Evolutionary conservation across 805 yeast species (phyloP).

Genomic region (Lipomyces chichibuensis): DNA sequence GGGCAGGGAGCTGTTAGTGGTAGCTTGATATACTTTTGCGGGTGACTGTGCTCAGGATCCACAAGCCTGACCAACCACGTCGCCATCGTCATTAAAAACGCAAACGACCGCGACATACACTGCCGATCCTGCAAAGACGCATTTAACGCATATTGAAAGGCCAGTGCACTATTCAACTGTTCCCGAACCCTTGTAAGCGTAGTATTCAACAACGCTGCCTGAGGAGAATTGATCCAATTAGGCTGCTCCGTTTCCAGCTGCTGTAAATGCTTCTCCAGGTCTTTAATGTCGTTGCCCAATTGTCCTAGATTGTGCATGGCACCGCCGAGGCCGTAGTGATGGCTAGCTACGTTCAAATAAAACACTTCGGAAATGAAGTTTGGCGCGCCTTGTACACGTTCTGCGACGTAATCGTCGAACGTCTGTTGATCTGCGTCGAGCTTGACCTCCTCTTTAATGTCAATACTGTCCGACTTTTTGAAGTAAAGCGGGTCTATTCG

Average conservation of each 20-base stretch:
- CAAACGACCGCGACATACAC: constrained; percentile 69
- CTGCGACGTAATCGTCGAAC: constrained; percentile 60
- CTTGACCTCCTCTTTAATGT: constrained; percentile 79
- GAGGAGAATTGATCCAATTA: constrained; percentile 37
- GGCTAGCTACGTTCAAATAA: constrained; percentile 72
- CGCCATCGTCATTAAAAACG: constrained; percentile 74
- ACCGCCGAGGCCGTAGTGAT: constrained; percentile 91
- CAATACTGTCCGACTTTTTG: constrained; percentile 57
- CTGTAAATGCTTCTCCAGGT: constrained; percentile 54
- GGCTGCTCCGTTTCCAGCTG: constrained; percentile 50
- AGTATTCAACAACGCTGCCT: constrained; percentile 38
- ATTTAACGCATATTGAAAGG: constrained; percentile 60
- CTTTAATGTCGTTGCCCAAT: constrained; percentile 53
- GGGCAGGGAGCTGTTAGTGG: constrained; percentile 61
- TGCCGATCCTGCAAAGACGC: constrained; percentile 62
- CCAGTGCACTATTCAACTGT: constrained; percentile 47
- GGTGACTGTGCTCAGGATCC: constrained; percentile 72
- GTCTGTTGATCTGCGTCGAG: constrained; percentile 74
- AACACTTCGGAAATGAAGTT: constrained; percentile 94
- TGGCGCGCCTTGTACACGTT: constrained; percentile 44
- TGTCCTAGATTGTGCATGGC: constrained; percentile 60
- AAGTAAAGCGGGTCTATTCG: constrained; percentile 77
- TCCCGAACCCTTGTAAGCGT: constrained; percentile 54
- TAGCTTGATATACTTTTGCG: constrained; percentile 53
- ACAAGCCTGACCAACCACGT: constrained; percentile 70